These are phyloP conservation scores for Saccharomyces hybrid DNA, from an alignment of 1,139 yeast genomes.

Conservation along the genomic window DNA sequence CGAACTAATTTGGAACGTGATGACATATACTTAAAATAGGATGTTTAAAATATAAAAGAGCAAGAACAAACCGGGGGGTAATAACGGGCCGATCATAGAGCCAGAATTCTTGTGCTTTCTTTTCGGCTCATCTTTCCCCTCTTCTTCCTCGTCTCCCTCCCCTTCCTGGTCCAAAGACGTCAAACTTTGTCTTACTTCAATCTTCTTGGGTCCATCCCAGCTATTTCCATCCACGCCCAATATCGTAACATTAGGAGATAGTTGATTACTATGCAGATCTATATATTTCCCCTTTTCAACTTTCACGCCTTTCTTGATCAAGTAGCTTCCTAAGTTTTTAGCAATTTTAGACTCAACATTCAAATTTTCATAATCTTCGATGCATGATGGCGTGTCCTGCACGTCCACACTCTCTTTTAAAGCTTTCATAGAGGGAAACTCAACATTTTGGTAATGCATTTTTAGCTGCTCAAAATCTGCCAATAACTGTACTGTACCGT, in stretches of 20 bases:
- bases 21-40: too few species aligned
- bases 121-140: background rate
- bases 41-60: background rate
- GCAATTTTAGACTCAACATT: constrained; percentile 47
- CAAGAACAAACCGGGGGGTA: background rate
- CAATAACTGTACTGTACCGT: constrained; percentile 50
- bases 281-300: constrained; percentile 43
- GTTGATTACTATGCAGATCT: constrained; percentile 33
- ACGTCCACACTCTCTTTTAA: background rate
- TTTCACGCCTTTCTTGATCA: constrained; percentile 44
- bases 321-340: constrained; percentile 36
- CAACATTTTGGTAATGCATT: constrained; percentile 37
- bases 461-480: constrained; percentile 50
- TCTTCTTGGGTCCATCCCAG: constrained; percentile 1
- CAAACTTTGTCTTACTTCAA: background rate
- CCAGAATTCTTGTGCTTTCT: background rate
- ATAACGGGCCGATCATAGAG: background rate
- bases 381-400: constrained; percentile 32
- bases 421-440: constrained; percentile 23
- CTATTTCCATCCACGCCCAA: constrained; percentile 15
- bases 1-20: too few species aligned
- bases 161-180: background rate
- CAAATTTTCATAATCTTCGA: constrained; percentile 42
- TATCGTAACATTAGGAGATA: constrained; percentile 13
- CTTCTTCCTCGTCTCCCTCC: background rate